Evolutionary conservation across 371 early-diverging fungal genomes (phyloP), one percentile per base, ranked within the genome.

Genomic region (Batrachochytrium dendrobatidis): DNA sequence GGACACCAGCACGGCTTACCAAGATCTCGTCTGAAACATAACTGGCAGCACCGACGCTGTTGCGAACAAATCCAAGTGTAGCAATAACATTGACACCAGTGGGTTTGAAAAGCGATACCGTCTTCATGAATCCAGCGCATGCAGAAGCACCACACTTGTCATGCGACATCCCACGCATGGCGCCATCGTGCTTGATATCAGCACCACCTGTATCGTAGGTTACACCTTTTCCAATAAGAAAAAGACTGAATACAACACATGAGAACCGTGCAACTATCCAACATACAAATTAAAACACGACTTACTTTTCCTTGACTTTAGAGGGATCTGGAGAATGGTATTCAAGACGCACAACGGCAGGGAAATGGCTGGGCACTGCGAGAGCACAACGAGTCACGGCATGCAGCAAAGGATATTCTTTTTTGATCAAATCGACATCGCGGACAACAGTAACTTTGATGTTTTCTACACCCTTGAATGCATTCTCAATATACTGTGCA

Each of bases 201-300:
- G 88, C 86, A 71, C 93, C 93, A 52, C 93, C 93, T 29, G 91
- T 91, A 64, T 92, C 92, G 64, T 85, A 92, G 22, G 90, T 90
- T 7, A 92, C 89, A 64, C 93, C 93, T 71, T 93, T 93, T 39
- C 93, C 93, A 22, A 91, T 86, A 65, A 93, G 81, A 74, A 83
- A 92, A 20, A 91, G 68, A 65, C 86, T 86, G 58, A 44, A 18
- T 3, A 26, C 5, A 45, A 18, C 46, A 45, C 5, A 3, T 3
- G 7, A 20, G 46, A 20, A 5, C 26, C 12, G 46, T 26, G n/a
- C 39, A 39, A 39, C 15, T n/a, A 39, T 39, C 39, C n/a, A 12
- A 39, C 39, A 39, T n/a, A n/a, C 39, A 12, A 39, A 12, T 12
- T n/a, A 12, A 45, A 20, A 45, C 12, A 5, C 3, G 1, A 68